Base-by-base conservation (phyloP, 2,329 filamentous ascomycete species). In the Huntiella bhutanensis region DNA sequence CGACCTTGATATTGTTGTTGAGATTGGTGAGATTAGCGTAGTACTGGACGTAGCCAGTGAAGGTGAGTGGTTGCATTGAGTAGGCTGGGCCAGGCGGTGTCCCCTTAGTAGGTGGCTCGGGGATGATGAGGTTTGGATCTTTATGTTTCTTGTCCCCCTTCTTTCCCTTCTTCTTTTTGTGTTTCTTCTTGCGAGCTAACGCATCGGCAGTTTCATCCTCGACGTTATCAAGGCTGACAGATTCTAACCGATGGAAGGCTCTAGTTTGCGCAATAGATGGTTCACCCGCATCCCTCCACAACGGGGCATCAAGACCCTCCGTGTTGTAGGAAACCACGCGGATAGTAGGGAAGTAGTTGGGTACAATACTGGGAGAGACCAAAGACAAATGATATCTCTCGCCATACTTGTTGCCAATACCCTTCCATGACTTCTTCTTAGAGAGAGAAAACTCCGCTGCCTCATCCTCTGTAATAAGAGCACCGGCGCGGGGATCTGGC, bases 261-360 rank as follows among this genome's bases (percentile, higher is more conserved):
- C 61, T 59, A 48, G 61, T 57, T 33, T 54, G n/a, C 16, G 50
- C 33, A 17, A 45, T 36, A 16, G 48, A 47, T 19, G 19, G 16
- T 16, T 43, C 49, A 4, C 49, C 22, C 2, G 48, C 32, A 12
- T 50, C 37, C 4, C 50, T 34, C 15, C 52, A 45, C 6, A 46
- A 34, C 71, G 72, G 75, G 45, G 74, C 56, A 52, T 85, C 80
- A 3, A 94, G 59, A 0, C 85, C 84, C 0, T 69, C 82, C 46
- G 84, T 84, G 58, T 98, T 96, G 67, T 96, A 98, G 56, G 94
- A 84, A 52, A 88, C 68, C n/a, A 98, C 71, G n/a, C 87, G 75
- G 32, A 95, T 62, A 1, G 82, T 86, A 0, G 88, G 91, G 53
- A 87, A 91, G 60, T 85, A 93, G 57, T 91, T 95, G 5, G 88